Percentiles rank a stretch among this genome's conserved stretches.
These are phyloP conservation scores for Gastrolobium bilobum DNA, from an alignment of 306 rosid genomes.

Conservation along the genomic window DNA sequence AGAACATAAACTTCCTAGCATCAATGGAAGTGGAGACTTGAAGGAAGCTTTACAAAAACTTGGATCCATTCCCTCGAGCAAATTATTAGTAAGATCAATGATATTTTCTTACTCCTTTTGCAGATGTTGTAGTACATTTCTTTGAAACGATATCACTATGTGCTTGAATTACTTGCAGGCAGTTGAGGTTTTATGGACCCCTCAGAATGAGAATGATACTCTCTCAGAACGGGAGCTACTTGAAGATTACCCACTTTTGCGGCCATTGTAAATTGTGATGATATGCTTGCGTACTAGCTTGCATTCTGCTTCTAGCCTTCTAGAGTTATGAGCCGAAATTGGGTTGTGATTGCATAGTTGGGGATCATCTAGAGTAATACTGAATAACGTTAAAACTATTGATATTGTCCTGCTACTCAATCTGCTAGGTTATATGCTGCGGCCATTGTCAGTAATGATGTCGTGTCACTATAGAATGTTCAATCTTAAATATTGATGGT, in stretches of 20 bases:
- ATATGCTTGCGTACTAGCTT: constrained; percentile 7
- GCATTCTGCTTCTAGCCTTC: constrained; percentile 35
- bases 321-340: constrained; percentile 43
- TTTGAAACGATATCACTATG: constrained; percentile 12
- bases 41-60: constrained; percentile 96
- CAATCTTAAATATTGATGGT: constrained; percentile 31
- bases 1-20: constrained; percentile 81
- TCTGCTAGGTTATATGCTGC: constrained; percentile 44
- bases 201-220: constrained; percentile 96
- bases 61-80: constrained; percentile 89
- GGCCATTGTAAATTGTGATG: constrained; percentile 85
- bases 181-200: constrained; percentile 98
- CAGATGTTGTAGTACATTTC: constrained; percentile 14
- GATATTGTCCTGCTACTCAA: constrained; percentile 37
- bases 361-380: constrained; percentile 42
- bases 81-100: constrained; percentile 71
- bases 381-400: constrained; percentile 27
- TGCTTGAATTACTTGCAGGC: constrained; percentile 68
- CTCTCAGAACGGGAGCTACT: constrained; percentile 94
- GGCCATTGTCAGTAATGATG: constrained; percentile 33
- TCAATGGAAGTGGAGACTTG: constrained; percentile 88
- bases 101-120: constrained; percentile 7
- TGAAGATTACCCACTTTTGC: constrained; percentile 95
- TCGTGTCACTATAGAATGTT: constrained; percentile 36
- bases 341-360: constrained; percentile 38